Evolutionary conservation across 352 stramenopile genomes (phyloP).

Genomic region (Globisporangium splendens): DNA sequence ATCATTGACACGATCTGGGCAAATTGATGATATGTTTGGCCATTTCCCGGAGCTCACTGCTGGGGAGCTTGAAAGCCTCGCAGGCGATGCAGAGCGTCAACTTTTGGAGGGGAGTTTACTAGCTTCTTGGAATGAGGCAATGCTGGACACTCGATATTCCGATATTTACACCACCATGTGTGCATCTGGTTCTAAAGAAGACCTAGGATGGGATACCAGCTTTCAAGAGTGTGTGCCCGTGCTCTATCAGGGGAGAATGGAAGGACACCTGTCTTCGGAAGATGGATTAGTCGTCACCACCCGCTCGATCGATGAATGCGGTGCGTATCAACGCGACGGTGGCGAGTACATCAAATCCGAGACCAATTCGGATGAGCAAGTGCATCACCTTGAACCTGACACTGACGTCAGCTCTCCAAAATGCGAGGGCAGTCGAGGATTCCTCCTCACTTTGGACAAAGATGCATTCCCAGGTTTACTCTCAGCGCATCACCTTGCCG

Average conservation of each 20-base stretch:
- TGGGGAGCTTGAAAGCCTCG: slow-evolving; percentile 30
- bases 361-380: background rate
- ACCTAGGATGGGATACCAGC: background rate
- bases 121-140: background rate
- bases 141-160: background rate
- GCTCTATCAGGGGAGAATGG: background rate
- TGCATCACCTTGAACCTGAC: background rate
- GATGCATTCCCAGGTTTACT: slow-evolving; percentile 5
- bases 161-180: background rate
- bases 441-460: slow-evolving; percentile 9
- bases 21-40: slow-evolving; percentile 7
- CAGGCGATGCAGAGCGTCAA: slow-evolving; percentile 27
- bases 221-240: background rate
- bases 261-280: background rate
- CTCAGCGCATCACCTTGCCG: background rate
- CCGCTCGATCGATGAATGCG: background rate
- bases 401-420: background rate
- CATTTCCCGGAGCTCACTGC: slow-evolving; percentile 15
- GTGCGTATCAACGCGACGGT: background rate
- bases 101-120: slow-evolving; percentile 22
- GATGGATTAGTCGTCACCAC: background rate
- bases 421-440: background rate
- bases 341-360: background rate
- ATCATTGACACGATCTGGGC: background rate
- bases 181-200: background rate